A percentile compares a stretch with the other conserved stretches of the same genome.
Conservation (phyloP, 352 stramenopile genomes). For the Phytophthora europaea region DNA sequence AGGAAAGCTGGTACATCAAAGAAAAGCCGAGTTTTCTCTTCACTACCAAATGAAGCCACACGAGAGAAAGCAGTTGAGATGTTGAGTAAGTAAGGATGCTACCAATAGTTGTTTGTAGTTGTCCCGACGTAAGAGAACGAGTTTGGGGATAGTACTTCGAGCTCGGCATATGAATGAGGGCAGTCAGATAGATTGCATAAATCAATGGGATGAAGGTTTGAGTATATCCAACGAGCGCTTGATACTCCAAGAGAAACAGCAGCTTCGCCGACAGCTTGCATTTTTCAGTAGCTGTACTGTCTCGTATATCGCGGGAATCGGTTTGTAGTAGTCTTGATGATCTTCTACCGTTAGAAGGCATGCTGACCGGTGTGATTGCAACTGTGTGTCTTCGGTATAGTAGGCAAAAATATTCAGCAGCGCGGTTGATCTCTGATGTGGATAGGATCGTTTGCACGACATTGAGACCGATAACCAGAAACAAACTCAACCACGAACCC, state of each 20-base stretch:
- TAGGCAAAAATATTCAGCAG: neutral
- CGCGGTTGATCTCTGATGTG: constrained; percentile 2
- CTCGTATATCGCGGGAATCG: neutral
- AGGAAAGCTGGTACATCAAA: constrained; percentile 3
- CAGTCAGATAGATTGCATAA: neutral
- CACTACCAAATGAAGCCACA: neutral
- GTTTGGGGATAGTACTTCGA: constrained; percentile 10
- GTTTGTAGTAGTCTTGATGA: neutral
- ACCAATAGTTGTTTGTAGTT: neutral
- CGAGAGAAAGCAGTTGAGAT: neutral
- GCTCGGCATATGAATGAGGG: constrained; percentile 3
- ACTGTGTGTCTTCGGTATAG: neutral
- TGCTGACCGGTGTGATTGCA: neutral
- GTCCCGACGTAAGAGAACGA: neutral
- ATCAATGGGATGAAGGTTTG: neutral
- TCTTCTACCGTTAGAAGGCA: neutral
- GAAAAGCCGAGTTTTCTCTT: constrained; percentile 13
- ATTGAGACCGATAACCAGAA: constrained; percentile 7
- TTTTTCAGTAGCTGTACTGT: neutral
- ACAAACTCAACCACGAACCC: constrained; percentile 7
- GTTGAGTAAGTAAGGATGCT: neutral
- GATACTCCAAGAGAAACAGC: constrained; percentile 11
- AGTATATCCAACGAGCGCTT: constrained; percentile 7
- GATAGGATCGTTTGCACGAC: neutral
- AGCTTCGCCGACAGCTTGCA: neutral